Conservation (phyloP, 345 rosid genomes). For the Rubroshorea leprosula region DNA sequence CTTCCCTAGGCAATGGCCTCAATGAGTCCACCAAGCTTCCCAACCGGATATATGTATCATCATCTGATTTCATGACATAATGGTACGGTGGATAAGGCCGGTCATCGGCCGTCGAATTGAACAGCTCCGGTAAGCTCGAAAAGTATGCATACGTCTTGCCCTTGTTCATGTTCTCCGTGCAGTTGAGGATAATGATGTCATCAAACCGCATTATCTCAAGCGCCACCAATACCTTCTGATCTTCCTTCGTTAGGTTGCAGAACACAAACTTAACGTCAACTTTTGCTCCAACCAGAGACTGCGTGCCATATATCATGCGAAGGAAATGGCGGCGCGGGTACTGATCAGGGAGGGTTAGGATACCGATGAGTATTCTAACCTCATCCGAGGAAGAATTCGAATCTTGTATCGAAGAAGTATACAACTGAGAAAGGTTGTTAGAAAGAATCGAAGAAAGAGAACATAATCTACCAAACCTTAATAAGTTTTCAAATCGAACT, state of each 20-base stretch:
- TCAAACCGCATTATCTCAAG: slow-evolving; percentile 85
- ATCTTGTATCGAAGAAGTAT: background rate
- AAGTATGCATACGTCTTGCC: slow-evolving; percentile 85
- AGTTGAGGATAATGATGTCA: slow-evolving; percentile 70
- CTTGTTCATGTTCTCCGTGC: slow-evolving; percentile 79
- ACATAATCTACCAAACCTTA: slow-evolving; percentile 45
- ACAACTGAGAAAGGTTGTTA: background rate
- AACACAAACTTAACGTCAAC: slow-evolving; percentile 86
- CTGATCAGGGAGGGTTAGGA: slow-evolving; percentile 78
- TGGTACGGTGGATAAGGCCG: slow-evolving; percentile 63
- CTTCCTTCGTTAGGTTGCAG: slow-evolving; percentile 84
- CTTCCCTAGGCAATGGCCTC: slow-evolving; percentile 63
- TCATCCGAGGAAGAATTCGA: slow-evolving; percentile 29
- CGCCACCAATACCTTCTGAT: slow-evolving; percentile 72
- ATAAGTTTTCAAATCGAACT: slow-evolving; percentile 17
- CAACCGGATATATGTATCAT: slow-evolving; percentile 60
- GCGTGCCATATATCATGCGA: slow-evolving; percentile 66
- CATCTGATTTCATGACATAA: slow-evolving; percentile 79
- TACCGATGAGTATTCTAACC: slow-evolving; percentile 68
- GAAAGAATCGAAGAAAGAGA: slow-evolving; percentile 23
- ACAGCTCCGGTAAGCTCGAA: slow-evolving; percentile 63
- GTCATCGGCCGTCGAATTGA: slow-evolving; percentile 21
- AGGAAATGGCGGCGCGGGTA: slow-evolving; percentile 66
- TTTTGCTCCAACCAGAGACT: slow-evolving; percentile 32
- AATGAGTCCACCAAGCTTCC: slow-evolving; percentile 50